phyloP scores from a whole-genome alignment of 441 rosid species.

The Mallotus japonicus region DNA sequence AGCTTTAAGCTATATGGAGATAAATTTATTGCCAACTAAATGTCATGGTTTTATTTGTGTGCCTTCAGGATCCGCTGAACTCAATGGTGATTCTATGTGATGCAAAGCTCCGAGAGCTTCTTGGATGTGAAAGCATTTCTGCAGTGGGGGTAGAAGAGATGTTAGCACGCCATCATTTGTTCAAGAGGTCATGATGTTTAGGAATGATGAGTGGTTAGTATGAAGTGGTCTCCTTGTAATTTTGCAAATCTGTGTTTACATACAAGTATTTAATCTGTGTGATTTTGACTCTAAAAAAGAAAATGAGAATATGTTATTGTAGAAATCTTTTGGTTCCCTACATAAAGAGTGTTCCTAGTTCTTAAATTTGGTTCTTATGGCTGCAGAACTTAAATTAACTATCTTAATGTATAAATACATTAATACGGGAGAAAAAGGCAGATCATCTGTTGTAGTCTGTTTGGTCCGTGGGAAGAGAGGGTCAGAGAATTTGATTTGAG shows the following conservation, averaged over 20 bases:
- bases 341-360: not conserved
- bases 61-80: constrained; percentile 61
- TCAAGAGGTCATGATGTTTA: constrained; percentile 49
- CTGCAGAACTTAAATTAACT: too few relatives aligned
- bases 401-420: too few relatives aligned
- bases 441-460: not conserved
- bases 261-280: not conserved
- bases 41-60: constrained; percentile 12
- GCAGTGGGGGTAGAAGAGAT: constrained; percentile 70
- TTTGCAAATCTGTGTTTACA: not conserved
- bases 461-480: too few relatives aligned
- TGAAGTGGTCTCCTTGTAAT: not conserved
- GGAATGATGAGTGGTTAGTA: constrained; percentile 36
- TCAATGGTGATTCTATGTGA: constrained; percentile 79
- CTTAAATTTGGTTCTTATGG: not conserved
- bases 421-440: not conserved
- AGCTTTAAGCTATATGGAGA: not conserved
- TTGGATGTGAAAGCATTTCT: constrained; percentile 88
- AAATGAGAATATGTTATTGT: too few relatives aligned
- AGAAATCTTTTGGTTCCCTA: not conserved
- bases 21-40: constrained; percentile 6
- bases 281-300: too few relatives aligned
- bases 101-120: constrained; percentile 72
- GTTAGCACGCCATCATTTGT: constrained; percentile 65
- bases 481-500: not conserved